Conservation (phyloP, 768 basidiomycete species). For the Boletus bicolor region DNA sequence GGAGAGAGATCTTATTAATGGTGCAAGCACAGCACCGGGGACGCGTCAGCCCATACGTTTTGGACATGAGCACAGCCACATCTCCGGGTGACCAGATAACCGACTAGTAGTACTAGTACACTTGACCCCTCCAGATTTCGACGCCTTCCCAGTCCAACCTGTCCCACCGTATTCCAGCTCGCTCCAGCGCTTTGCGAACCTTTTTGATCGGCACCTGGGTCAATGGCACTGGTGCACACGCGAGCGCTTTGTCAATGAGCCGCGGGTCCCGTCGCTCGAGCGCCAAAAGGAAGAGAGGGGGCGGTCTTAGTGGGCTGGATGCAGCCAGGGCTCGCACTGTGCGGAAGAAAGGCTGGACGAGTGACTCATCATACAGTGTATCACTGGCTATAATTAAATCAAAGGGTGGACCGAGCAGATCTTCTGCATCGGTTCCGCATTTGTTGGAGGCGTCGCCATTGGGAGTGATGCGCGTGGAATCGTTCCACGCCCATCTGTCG, state of each 20-base stretch:
- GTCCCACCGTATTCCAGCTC: slow-evolving; percentile 56
- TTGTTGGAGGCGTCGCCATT: slow-evolving; percentile 28
- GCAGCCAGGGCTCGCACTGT: slow-evolving; percentile 56
- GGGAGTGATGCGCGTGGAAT: slow-evolving; percentile 31
- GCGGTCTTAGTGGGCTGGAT: neutral
- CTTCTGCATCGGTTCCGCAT: slow-evolving; percentile 13
- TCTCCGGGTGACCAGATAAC: neutral
- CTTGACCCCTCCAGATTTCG: slow-evolving; percentile 61
- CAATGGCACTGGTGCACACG: slow-evolving; percentile 56
- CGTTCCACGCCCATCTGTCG: slow-evolving; percentile 53
- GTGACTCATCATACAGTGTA: slow-evolving; percentile 65
- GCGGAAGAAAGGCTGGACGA: slow-evolving; percentile 67
- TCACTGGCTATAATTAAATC: slow-evolving; percentile 82
- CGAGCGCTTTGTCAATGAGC: slow-evolving; percentile 57
- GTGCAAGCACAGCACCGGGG: slow-evolving; percentile 25
- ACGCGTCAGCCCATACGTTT: slow-evolving; percentile 29
- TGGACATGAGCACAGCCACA: slow-evolving; percentile 22
- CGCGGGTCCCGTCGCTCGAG: slow-evolving; percentile 76
- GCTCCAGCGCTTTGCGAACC: slow-evolving; percentile 57
- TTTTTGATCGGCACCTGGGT: slow-evolving; percentile 58
- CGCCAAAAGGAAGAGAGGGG: slow-evolving; percentile 40
- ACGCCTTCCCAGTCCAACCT: slow-evolving; percentile 76
- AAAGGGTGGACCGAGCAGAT: slow-evolving; percentile 51
- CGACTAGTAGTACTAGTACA: neutral
- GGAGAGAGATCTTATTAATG: slow-evolving; percentile 23